A percentile compares a stretch with the other conserved stretches of the same genome.
phyloP scores from a whole-genome alignment of 179 eudicot genomes.

The Corrigiola litoralis region DNA sequence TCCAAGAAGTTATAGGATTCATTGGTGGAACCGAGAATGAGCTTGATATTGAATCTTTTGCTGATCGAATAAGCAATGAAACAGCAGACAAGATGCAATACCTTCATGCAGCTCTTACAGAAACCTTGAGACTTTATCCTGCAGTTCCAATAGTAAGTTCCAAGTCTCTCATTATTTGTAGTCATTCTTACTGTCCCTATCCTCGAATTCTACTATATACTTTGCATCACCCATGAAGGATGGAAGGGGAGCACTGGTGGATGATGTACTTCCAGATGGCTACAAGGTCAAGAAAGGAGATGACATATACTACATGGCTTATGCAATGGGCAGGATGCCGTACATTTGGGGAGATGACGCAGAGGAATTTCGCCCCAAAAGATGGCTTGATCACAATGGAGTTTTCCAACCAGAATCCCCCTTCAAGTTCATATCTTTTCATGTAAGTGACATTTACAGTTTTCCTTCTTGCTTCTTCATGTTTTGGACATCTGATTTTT shows the following conservation, averaged over 20 bases:
- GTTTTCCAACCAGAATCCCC: slow-evolving; percentile 66
- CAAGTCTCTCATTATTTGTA: not conserved
- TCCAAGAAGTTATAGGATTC: slow-evolving; percentile 37
- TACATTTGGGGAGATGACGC: slow-evolving; percentile 75
- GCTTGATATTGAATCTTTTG: slow-evolving; percentile 28
- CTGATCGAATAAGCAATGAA: slow-evolving; percentile 38
- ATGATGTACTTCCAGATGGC: slow-evolving; percentile 69
- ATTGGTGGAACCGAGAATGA: slow-evolving; percentile 9
- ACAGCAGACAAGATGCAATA: slow-evolving; percentile 58
- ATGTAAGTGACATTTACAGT: slow-evolving; percentile 26
- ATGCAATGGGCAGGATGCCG: slow-evolving; percentile 69
- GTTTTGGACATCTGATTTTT: not conserved
- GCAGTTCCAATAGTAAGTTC: slow-evolving; percentile 58
- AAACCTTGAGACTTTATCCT: slow-evolving; percentile 73
- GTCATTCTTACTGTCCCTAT: not conserved
- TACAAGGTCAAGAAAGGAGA: slow-evolving; percentile 55
- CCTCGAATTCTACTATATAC: not conserved
- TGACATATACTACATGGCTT: slow-evolving; percentile 44
- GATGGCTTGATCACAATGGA: slow-evolving; percentile 64
- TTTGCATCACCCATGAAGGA: slow-evolving; percentile 27
- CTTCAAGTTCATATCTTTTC: slow-evolving; percentile 65
- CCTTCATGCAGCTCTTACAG: slow-evolving; percentile 68
- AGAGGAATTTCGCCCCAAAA: slow-evolving; percentile 55
- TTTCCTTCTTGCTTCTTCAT: not conserved
- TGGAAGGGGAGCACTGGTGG: slow-evolving; percentile 53